A percentile compares a stretch with the other conserved stretches of the same genome.
These are phyloP conservation scores for Aspergillaceae sp. DNA, from an alignment of 2,329 filamentous ascomycete genomes.

Conservation along the genomic window DNA sequence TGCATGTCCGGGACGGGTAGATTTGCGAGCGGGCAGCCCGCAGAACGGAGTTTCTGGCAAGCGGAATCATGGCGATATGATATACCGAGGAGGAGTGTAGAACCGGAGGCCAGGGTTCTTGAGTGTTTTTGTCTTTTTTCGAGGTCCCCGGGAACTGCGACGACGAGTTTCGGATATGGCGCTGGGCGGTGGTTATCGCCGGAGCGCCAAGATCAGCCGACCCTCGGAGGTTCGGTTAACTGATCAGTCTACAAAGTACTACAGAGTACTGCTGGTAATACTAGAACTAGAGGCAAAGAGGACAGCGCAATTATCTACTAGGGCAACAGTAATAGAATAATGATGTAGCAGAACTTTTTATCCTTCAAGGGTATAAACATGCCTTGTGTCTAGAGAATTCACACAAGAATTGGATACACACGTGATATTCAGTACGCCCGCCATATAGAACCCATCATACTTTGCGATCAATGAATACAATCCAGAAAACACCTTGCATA, in stretches of 20 bases:
- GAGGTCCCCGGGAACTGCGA: no score
- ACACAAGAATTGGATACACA: slow-evolving; percentile 13
- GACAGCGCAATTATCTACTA: neutral
- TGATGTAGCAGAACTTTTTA: slow-evolving; percentile 10
- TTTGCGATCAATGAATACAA: slow-evolving; percentile 13
- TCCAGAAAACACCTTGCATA: slow-evolving; percentile 18
- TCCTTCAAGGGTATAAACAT: slow-evolving; percentile 18
- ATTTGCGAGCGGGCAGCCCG: slow-evolving; percentile 41
- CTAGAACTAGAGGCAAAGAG: neutral
- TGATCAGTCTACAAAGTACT: no score
- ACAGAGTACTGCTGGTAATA: no score
- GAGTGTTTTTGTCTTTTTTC: no score
- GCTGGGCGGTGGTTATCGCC: slow-evolving; percentile 23
- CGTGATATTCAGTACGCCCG: slow-evolving; percentile 26
- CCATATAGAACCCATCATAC: slow-evolving; percentile 12
- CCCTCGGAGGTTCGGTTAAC: slow-evolving; percentile 29
- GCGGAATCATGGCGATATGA: slow-evolving; percentile 23
- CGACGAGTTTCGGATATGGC: slow-evolving; percentile 7
- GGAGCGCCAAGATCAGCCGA: slow-evolving; percentile 26
- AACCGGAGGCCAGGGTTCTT: no score
- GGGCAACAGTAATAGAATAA: neutral
- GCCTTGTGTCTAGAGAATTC: slow-evolving; percentile 8
- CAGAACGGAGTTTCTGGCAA: slow-evolving; percentile 33
- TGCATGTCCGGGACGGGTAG: slow-evolving; percentile 29
- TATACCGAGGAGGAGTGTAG: slow-evolving; percentile 5